Evolutionary conservation across 352 stramenopile species (phyloP).

Genomic region (Thalassiosira livingstoniorum): DNA sequence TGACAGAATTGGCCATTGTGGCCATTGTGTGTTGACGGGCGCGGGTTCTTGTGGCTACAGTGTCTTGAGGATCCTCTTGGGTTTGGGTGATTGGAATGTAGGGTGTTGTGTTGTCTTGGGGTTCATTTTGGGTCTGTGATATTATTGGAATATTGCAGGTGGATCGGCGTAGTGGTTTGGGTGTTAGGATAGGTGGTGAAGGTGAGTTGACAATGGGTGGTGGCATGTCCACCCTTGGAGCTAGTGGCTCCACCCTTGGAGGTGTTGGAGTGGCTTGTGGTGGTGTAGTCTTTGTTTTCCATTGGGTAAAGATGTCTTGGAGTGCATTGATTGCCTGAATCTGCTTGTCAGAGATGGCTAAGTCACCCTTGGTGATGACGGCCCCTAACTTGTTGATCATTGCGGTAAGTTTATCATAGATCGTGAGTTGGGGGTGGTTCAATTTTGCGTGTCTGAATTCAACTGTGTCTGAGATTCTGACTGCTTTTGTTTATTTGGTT

Average conservation of each 20-base stretch:
- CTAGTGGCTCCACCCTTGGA: neutral
- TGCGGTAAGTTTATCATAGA: neutral
- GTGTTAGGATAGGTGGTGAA: neutral
- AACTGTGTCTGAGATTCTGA: neutral
- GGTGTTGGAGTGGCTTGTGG: neutral
- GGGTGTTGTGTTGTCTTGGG: neutral
- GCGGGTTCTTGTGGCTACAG: neutral
- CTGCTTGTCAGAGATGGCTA: neutral
- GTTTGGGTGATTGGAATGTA: too few species aligned
- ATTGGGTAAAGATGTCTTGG: neutral
- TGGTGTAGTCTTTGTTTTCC: neutral
- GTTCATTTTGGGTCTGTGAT: too few species aligned
- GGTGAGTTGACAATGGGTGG: too few species aligned
- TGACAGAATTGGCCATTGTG: too few species aligned
- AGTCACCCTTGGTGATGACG: neutral
- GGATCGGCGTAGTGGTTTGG: neutral
- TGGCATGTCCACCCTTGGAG: slow-evolving; percentile 21
- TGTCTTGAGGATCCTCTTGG: too few species aligned
- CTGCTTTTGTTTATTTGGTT: neutral
- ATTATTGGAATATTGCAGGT: too few species aligned
- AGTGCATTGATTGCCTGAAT: neutral
- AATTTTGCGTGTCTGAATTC: slow-evolving; percentile 21
- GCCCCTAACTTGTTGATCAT: neutral
- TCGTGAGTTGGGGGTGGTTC: neutral
- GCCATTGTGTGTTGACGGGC: too few species aligned